Percentiles rank a stretch among this genome's conserved stretches.
These are phyloP conservation scores for Odontarrhena argentea DNA, from an alignment of 345 rosid species.

Conservation along the genomic window DNA sequence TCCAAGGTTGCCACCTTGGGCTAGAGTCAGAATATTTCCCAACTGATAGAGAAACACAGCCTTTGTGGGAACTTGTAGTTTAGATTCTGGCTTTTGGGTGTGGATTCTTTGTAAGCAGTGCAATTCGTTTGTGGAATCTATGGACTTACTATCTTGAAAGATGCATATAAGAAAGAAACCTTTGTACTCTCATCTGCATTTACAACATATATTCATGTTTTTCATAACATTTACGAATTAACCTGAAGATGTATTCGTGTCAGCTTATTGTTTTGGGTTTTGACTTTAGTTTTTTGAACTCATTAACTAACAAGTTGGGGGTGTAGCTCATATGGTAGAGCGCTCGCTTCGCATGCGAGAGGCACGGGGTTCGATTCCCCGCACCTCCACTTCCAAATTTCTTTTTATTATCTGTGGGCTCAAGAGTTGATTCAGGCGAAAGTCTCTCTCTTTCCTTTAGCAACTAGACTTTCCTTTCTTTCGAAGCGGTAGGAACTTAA, in stretches of 20 bases:
- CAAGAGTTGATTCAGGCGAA: slow-evolving; percentile 34
- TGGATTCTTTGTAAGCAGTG: slow-evolving; percentile 12
- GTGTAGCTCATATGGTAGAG: slow-evolving; percentile 92
- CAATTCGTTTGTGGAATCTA: slow-evolving; percentile 20
- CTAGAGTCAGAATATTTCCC: slow-evolving; percentile 44
- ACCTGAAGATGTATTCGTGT: no score
- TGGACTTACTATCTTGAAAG: slow-evolving; percentile 14
- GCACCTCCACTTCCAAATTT: slow-evolving; percentile 1
- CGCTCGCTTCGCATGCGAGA: slow-evolving; percentile 96
- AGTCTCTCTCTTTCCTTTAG: slow-evolving; percentile 4
- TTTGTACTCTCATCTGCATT: neutral
- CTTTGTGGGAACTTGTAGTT: neutral
- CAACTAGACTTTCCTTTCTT: slow-evolving; percentile 18
- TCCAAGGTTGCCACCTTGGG: slow-evolving; percentile 58
- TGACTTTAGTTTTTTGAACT: no score
- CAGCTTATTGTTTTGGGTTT: no score
- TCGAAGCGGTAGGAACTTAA: slow-evolving; percentile 14
- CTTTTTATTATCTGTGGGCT: neutral
- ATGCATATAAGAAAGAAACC: neutral
- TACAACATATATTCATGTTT: no score
- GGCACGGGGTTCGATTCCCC: slow-evolving; percentile 52
- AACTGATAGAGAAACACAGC: slow-evolving; percentile 36
- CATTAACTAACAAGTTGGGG: slow-evolving; percentile 29
- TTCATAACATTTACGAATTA: no score
- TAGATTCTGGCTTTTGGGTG: slow-evolving; percentile 8